These are phyloP conservation scores for Biancaea sappan DNA, from an alignment of 306 rosid species.

Conservation along the genomic window DNA sequence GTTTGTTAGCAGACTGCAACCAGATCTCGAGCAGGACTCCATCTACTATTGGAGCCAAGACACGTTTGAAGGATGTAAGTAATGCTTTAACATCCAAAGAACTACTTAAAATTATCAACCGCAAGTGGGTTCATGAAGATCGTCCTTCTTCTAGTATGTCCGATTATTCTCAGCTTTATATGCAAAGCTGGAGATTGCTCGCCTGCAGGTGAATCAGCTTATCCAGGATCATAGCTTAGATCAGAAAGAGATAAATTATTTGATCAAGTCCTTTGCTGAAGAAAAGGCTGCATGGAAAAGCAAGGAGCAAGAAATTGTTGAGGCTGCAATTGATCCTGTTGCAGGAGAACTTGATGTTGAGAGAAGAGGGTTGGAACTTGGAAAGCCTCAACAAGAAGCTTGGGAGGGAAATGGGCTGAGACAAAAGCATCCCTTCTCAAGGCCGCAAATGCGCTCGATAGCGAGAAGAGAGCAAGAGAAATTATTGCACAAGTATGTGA, in stretches of 20 bases:
- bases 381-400: conserved; percentile 97
- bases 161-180: conserved; percentile 83
- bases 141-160: conserved; percentile 93
- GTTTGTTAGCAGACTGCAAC: conserved; percentile 92
- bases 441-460: conserved; percentile 83
- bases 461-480: conserved; percentile 94
- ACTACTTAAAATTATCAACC: conserved; percentile 87
- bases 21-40: conserved; percentile 75
- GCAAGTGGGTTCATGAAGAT: conserved; percentile 90
- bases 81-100: conserved; percentile 90
- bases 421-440: conserved; percentile 80
- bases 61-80: conserved; percentile 83
- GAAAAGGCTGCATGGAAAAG: conserved; percentile 94
- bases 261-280: conserved; percentile 89
- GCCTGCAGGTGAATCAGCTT: conserved; percentile 85
- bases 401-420: conserved; percentile 87
- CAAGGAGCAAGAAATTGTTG: conserved; percentile 80
- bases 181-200: conserved; percentile 92
- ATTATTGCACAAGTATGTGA: conserved; percentile 80
- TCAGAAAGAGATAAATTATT: conserved; percentile 72
- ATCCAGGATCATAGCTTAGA: conserved; percentile 89
- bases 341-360: conserved; percentile 92
- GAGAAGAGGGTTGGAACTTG: conserved; percentile 72
- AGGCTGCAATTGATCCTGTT: conserved; percentile 96
- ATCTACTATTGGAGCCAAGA: conserved; percentile 61